These are phyloP conservation scores for Cordyceps pruinosa DNA, from an alignment of 2,329 filamentous ascomycete genomes.

Conservation along the genomic window DNA sequence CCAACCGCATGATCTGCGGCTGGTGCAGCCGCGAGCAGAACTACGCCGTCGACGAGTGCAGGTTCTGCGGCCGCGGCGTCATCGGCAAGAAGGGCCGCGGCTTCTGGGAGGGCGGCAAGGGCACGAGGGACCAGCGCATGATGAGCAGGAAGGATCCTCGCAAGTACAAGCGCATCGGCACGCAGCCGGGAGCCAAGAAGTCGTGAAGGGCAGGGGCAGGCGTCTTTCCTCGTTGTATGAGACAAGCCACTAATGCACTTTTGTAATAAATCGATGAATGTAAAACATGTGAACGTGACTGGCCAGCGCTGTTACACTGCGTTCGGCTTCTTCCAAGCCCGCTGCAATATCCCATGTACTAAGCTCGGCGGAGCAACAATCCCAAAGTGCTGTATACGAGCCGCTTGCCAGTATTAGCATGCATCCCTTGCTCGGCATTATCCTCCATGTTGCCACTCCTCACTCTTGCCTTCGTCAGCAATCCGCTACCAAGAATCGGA, in stretches of 20 bases:
- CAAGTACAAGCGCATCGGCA: conserved; percentile 59
- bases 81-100: conserved; percentile 59
- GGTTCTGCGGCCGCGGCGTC: conserved; percentile 63
- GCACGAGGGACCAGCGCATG: conserved; percentile 61
- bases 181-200: conserved; percentile 26
- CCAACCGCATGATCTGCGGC: conserved; percentile 76
- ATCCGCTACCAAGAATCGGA: neutral
- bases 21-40: conserved; percentile 76
- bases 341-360: neutral
- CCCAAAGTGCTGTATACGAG: neutral
- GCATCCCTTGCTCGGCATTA: neutral
- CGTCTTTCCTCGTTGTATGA: neutral
- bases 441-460: neutral
- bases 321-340: neutral
- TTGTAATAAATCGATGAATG: neutral
- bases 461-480: neutral
- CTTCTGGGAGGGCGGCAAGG: conserved; percentile 84
- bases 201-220: neutral
- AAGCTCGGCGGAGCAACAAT: neutral
- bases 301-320: neutral
- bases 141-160: conserved; percentile 74
- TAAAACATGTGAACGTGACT: neutral
- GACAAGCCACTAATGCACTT: neutral
- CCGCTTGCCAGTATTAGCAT: neutral
- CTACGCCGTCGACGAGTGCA: conserved; percentile 69